Conservation (phyloP, 495 filamentous ascomycete genomes). For the Trichocladium antarcticum region DNA sequence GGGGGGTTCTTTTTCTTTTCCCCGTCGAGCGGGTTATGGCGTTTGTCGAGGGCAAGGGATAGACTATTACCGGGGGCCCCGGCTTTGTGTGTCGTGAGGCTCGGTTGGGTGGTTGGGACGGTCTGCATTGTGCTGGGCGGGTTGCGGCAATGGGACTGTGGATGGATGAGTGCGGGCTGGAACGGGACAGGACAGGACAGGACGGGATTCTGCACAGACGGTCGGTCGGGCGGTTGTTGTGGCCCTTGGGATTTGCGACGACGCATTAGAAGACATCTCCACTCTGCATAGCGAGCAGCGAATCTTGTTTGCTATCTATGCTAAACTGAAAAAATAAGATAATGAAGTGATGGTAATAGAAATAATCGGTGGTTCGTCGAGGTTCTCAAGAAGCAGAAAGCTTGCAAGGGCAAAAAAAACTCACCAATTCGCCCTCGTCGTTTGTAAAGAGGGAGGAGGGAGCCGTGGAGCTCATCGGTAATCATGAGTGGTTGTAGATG, state of each 20-base stretch:
- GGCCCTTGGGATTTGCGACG: not conserved
- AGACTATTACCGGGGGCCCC: not conserved
- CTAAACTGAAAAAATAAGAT: not conserved
- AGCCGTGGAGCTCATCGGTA: too few species aligned
- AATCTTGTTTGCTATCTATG: slow-evolving; percentile 1
- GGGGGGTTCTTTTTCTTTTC: too few species aligned
- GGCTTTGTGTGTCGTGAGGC: slow-evolving; percentile 1
- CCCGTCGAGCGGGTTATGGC: too few species aligned
- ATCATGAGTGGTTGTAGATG: slow-evolving; percentile 23
- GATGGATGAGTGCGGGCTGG: not conserved
- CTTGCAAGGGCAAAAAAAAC: too few species aligned
- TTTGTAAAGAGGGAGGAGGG: too few species aligned
- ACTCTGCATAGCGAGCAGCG: slow-evolving; percentile 8
- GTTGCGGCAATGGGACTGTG: too few species aligned
- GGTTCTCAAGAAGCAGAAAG: too few species aligned
- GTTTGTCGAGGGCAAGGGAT: too few species aligned
- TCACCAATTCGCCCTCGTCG: too few species aligned
- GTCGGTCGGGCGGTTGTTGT: not conserved
- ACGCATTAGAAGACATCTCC: slow-evolving; percentile 6
- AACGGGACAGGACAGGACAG: not conserved
- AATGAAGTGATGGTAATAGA: not conserved
- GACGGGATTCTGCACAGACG: not conserved
- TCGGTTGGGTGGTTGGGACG: not conserved
- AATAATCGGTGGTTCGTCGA: too few species aligned
- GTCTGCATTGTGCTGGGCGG: not conserved